These are phyloP conservation scores for Nitzschia palea DNA, from an alignment of 108 stramenopile genomes.

Conservation along the genomic window DNA sequence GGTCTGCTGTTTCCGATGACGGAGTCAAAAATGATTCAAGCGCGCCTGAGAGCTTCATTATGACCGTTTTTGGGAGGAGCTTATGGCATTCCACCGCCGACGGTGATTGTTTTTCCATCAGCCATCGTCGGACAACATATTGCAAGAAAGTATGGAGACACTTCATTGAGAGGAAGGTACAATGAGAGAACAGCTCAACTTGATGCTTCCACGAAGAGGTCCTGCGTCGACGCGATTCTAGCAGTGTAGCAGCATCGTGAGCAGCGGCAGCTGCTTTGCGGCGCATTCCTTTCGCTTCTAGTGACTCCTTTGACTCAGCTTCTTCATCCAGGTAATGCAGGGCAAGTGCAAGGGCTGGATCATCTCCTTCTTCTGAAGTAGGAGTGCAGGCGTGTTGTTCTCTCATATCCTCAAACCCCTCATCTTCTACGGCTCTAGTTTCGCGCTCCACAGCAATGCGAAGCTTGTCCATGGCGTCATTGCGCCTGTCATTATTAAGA, in stretches of 20 bases:
- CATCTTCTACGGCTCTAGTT: constrained; percentile 15
- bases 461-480: constrained; percentile 45
- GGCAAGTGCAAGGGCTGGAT: constrained; percentile 55
- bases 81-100: constrained; percentile 20
- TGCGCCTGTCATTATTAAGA: constrained; percentile 28
- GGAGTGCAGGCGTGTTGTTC: constrained; percentile 28
- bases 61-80: constrained; percentile 27
- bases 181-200: constrained; percentile 60
- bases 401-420: constrained; percentile 3
- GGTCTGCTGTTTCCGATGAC: constrained; percentile 1
- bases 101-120: constrained; percentile 18
- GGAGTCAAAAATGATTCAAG: constrained; percentile 25
- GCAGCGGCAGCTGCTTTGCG: constrained; percentile 87
- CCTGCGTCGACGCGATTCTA: constrained; percentile 44
- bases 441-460: constrained; percentile 26
- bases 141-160: constrained; percentile 58
- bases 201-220: constrained; percentile 56
- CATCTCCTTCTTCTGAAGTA: constrained; percentile 54
- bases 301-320: constrained; percentile 34
- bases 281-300: constrained; percentile 78
- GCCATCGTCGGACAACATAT: constrained; percentile 24
- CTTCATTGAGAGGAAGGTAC: constrained; percentile 32
- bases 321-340: constrained; percentile 54
- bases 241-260: constrained; percentile 61
- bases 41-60: constrained; percentile 29